These are phyloP conservation scores for Lyophyllum atratum DNA, from an alignment of 768 basidiomycete species.

Conservation along the genomic window DNA sequence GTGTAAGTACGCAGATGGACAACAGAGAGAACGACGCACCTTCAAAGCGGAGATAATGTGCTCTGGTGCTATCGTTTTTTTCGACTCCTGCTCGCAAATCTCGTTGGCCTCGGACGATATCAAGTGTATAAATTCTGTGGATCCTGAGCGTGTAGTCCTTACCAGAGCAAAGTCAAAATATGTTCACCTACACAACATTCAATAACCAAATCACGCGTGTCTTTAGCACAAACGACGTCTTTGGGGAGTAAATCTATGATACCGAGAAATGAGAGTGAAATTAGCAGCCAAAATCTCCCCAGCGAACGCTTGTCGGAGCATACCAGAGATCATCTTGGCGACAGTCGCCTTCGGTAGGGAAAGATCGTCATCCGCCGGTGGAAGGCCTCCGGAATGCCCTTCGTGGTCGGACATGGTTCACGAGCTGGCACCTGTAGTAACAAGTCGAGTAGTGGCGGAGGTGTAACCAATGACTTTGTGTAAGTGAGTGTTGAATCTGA, in stretches of 20 bases:
- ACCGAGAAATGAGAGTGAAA: slow-evolving; percentile 8
- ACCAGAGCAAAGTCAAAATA: slow-evolving; percentile 9
- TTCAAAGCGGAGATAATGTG: slow-evolving; percentile 93
- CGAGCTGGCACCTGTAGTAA: not conserved
- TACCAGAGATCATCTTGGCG: slow-evolving; percentile 94
- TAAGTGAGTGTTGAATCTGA: slow-evolving; percentile 2
- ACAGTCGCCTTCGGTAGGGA: slow-evolving; percentile 97
- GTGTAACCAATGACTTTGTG: not conserved
- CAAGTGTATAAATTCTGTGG: slow-evolving; percentile 94
- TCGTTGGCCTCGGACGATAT: slow-evolving; percentile 98
- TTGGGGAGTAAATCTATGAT: slow-evolving; percentile 80
- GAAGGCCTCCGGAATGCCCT: slow-evolving; percentile 62
- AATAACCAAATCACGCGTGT: slow-evolving; percentile 94
- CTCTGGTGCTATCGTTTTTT: slow-evolving; percentile 98
- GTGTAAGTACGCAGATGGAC: slow-evolving; percentile 7
- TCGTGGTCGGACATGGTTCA: slow-evolving; percentile 87
- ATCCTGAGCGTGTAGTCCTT: slow-evolving; percentile 5
- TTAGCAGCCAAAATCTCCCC: not conserved
- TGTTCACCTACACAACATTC: slow-evolving; percentile 99
- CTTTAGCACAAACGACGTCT: slow-evolving; percentile 90
- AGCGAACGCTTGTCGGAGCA: slow-evolving; percentile 13
- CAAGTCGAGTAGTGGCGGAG: not conserved
- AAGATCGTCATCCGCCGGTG: slow-evolving; percentile 85
- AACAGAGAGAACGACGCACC: slow-evolving; percentile 41
- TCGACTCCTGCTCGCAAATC: slow-evolving; percentile 96